phyloP scores from a whole-genome alignment of 176 grass and related monocot species.

The Avena eriantha region DNA sequence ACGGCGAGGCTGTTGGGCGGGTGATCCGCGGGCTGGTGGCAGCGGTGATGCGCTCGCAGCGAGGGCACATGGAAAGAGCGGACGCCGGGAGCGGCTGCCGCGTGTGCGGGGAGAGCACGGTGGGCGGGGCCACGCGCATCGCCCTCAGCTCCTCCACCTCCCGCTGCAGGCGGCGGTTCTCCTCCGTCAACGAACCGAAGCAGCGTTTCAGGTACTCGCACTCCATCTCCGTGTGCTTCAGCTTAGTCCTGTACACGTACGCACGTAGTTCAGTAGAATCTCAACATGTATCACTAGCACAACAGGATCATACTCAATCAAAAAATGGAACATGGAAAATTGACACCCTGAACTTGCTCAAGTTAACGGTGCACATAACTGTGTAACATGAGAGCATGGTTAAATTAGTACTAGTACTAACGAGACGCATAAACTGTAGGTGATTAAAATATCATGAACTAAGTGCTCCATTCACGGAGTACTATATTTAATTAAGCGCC shows the following conservation, averaged over 20 bases:
- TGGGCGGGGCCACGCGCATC: constrained; percentile 81
- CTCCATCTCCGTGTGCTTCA: constrained; percentile 99
- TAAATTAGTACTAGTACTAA: background rate
- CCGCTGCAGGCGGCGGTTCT: constrained; percentile 90
- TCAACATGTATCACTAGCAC: background rate
- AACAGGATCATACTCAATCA: background rate
- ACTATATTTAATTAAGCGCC: constrained; percentile 8
- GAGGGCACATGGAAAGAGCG: constrained; percentile 90
- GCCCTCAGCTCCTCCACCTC: constrained; percentile 98
- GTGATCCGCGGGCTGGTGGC: constrained; percentile 26
- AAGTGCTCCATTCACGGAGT: too few species aligned
- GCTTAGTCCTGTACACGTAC: constrained; percentile 74
- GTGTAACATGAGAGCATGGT: constrained; percentile 18
- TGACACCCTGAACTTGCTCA: background rate
- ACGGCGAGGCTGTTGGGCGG: constrained; percentile 17
- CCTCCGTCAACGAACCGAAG: constrained; percentile 96
- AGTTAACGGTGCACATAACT: constrained; percentile 10
- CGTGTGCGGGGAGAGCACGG: constrained; percentile 90
- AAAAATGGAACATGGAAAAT: background rate
- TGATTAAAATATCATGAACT: too few species aligned
- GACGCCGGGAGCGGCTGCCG: constrained; percentile 84
- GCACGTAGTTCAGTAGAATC: background rate
- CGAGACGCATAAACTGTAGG: too few species aligned
- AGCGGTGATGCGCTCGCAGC: constrained; percentile 85
- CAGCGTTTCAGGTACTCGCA: constrained; percentile 97